Evolutionary conservation across 306 rosid species (phyloP), one percentile per base, ranked within the genome.

Genomic region (Sechiopsis laciniata): DNA sequence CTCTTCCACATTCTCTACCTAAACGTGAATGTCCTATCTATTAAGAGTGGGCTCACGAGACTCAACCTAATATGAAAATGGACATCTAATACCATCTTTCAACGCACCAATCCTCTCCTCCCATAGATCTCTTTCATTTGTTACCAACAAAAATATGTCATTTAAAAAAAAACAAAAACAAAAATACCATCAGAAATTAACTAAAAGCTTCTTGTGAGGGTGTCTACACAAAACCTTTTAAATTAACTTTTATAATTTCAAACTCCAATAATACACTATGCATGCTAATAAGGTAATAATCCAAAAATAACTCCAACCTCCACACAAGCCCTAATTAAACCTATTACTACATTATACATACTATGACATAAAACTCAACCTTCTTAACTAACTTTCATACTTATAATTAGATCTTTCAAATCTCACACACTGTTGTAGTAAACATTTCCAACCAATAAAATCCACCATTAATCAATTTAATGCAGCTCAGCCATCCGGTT

Each of bases 401-500:
- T 65, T 65, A 40, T 29, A 40, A 1, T 32, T 32, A 9, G 48
- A 62, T 2, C 45, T 17, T 48, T 50, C 21, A 48, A 48, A 68
- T 21, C 14, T 14, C 57, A 68, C 58, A 21, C 57, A 45, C 1
- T 11, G 9, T 0, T 37, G 40, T 60, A 24, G 40, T 59, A 59
- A 37, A 59, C 64, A 54, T 52, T 15, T 7, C 19, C 7, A 15
- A 51, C n/a, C n/a, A 14, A 48, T 16, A 51, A 51, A 51, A 4
- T 53, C 20, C 56, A 53, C 17, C 55, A 51, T 51, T 14, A 20
- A 26, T 15, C 68, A 59, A 17, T 42, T 32, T 71, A 26, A 48
- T 75, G 72, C 37, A 61, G 37, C 15, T 46, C 61, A 17, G 63
- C 50, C 0, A 55, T 29, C 17, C 59, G 52, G 29, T 75, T 75